Conservation (phyloP, 2,329 filamentous ascomycete genomes). For the Plectosphaerella plurivora region DNA sequence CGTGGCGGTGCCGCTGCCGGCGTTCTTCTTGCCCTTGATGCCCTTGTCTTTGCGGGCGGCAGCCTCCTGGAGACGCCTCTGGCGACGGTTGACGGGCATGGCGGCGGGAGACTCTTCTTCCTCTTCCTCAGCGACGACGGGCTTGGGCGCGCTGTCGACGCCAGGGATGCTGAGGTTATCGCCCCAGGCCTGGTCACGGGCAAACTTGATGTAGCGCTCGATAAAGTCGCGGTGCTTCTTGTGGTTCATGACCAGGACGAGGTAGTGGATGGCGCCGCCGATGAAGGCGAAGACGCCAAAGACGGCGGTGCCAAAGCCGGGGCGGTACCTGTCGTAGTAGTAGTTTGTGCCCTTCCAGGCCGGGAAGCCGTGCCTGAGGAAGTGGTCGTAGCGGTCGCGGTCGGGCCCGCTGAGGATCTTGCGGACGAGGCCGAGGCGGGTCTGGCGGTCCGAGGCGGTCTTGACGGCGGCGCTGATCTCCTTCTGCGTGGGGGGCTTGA, state of each 20-base stretch:
- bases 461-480: slow-evolving; percentile 79
- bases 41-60: slow-evolving; percentile 68
- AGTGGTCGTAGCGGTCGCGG: slow-evolving; percentile 90
- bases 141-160: slow-evolving; percentile 43
- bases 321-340: slow-evolving; percentile 93
- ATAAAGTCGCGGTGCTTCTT: slow-evolving; percentile 89
- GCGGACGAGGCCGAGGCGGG: slow-evolving; percentile 77
- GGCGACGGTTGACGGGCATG: slow-evolving; percentile 71
- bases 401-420: slow-evolving; percentile 78
- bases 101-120: slow-evolving; percentile 45
- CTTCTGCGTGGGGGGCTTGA: slow-evolving; percentile 67
- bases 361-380: slow-evolving; percentile 88
- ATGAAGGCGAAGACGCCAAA: slow-evolving; percentile 75
- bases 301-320: slow-evolving; percentile 81
- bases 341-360: slow-evolving; percentile 97
- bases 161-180: slow-evolving; percentile 72
- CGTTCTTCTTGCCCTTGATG: slow-evolving; percentile 33
- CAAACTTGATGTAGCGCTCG: slow-evolving; percentile 85
- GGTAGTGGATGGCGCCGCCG: slow-evolving; percentile 84
- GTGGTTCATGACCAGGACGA: slow-evolving; percentile 79
- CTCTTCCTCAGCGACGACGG: slow-evolving; percentile 39
- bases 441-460: slow-evolving; percentile 76
- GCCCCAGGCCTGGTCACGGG: slow-evolving; percentile 84
- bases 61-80: slow-evolving; percentile 85
- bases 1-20: slow-evolving; percentile 16